Base-by-base conservation (phyloP, 1,284 basidiomycete genomes). In the Somion occarium region DNA sequence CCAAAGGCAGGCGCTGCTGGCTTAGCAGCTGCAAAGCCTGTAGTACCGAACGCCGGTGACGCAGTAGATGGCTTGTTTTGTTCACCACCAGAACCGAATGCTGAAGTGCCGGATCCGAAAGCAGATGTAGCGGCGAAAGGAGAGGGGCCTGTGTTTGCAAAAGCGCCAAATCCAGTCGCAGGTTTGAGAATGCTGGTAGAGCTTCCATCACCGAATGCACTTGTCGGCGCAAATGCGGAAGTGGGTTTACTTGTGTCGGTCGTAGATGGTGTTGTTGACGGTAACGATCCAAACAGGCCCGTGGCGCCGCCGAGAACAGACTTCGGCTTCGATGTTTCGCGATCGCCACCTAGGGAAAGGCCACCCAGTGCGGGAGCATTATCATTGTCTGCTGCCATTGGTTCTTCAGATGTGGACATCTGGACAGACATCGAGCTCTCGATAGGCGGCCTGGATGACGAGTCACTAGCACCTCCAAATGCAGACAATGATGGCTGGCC, bases 81-180 rank as follows among this genome's bases (percentile, higher is more conserved):
- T 9, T 11, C 9, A 9, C 11, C 34, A 11, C 39, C 39, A 9
- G 15, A 15, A 20, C 53, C 54, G 37, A 62, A 59, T 4, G 54
- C 44, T n/a, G 51, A 39, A n/a, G 58, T 59, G 25, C 56, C 60
- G 24, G 64, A 66, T 19, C 49, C 20, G 42, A 39, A 25, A 53
- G 53, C 53, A 23, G 56, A 54, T 1, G 55, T 48, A 2, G 58
- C 56, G 26, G 39, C 26, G 43, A 56, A 65, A 50, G 47, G n/a
- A 12, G 52, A 52, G 7, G 58, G 13, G 3, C 62, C 63, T n/a
- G 58, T 61, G 44, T 57, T 59, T 2, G 56, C 56, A 38, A 73
- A 73, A 1, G 68, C 70, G 18, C 71, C 74, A 51, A 75, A 74
- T 1, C 71, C 73, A 5, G 61, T 64, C 0, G 69, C 67, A 7